phyloP scores from a whole-genome alignment of 2,329 filamentous ascomycete species.

The Monosporascus sp. region DNA sequence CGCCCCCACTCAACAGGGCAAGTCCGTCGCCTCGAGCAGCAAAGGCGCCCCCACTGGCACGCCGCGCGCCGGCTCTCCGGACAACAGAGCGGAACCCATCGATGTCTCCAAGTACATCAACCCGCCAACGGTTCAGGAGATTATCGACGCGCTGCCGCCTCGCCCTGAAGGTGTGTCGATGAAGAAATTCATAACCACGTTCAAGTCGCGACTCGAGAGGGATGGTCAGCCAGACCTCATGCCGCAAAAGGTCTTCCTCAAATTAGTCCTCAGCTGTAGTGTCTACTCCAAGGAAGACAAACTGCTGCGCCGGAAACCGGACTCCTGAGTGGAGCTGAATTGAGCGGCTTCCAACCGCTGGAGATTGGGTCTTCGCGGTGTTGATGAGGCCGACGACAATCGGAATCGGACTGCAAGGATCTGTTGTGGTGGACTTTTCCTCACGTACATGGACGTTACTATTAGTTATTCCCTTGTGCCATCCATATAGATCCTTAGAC shows the following conservation, averaged over 20 bases:
- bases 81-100: constrained; percentile 2
- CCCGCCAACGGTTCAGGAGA: constrained; percentile 45
- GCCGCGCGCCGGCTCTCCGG: constrained; percentile 29
- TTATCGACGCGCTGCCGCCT: constrained; percentile 47
- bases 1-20: constrained; percentile 36
- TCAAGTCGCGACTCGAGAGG: constrained; percentile 47
- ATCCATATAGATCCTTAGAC: too few relatives aligned
- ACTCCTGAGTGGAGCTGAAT: constrained; percentile 1
- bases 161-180: constrained; percentile 48
- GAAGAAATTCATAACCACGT: constrained; percentile 47
- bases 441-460: too few relatives aligned
- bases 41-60: constrained; percentile 8
- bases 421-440: too few relatives aligned
- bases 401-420: too few relatives aligned
- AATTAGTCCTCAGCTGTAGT: constrained; percentile 51
- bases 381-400: too few relatives aligned
- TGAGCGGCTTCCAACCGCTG: too few relatives aligned
- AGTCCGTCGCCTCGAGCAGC: constrained; percentile 9
- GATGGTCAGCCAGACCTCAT: constrained; percentile 47
- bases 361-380: not conserved
- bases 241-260: constrained; percentile 51
- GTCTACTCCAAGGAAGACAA: constrained; percentile 52
- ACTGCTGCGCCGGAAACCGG: constrained; percentile 40
- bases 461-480: too few relatives aligned
- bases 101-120: constrained; percentile 8